Percentiles rank a stretch among this genome's conserved stretches.
phyloP scores from a whole-genome alignment of 129 eudicot species.

The Tagetes erecta region DNA sequence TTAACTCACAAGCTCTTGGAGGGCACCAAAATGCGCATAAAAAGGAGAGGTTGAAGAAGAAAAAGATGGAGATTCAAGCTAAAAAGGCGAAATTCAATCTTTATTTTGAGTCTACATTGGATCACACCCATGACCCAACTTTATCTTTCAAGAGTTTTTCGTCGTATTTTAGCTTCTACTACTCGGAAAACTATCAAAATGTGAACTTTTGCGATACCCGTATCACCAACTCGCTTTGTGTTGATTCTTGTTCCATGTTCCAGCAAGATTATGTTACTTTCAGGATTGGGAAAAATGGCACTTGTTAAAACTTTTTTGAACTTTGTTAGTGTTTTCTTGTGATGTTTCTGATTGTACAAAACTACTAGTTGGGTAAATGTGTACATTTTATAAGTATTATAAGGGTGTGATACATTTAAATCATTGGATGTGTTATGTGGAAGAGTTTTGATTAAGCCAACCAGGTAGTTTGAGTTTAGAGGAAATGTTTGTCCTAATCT shows the following conservation, averaged over 20 bases:
- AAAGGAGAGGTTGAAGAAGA: slow-evolving; percentile 41
- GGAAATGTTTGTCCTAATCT: too few species aligned
- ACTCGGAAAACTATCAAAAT: slow-evolving; percentile 18
- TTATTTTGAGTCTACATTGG: slow-evolving; percentile 20
- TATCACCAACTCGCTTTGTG: slow-evolving; percentile 12
- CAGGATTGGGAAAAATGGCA: slow-evolving; percentile 22
- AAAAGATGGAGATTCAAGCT: slow-evolving; percentile 38
- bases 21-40: slow-evolving; percentile 48
- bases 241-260: slow-evolving; percentile 29
- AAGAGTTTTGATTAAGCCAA: too few species aligned
- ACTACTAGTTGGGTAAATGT: too few species aligned
- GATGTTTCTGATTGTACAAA: too few species aligned
- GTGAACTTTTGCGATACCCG: slow-evolving; percentile 32
- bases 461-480: too few species aligned
- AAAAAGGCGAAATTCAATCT: slow-evolving; percentile 38
- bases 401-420: too few species aligned
- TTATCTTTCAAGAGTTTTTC: slow-evolving; percentile 24
- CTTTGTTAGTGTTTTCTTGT: too few species aligned
- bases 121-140: slow-evolving; percentile 21
- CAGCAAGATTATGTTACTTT: slow-evolving; percentile 22
- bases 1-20: slow-evolving; percentile 44
- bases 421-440: too few species aligned
- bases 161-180: slow-evolving; percentile 33
- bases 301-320: slow-evolving; percentile 1
- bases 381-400: too few species aligned